Evolutionary conservation across 2,329 filamentous ascomycete species (phyloP).

Genomic region (Cercospora sp.): DNA sequence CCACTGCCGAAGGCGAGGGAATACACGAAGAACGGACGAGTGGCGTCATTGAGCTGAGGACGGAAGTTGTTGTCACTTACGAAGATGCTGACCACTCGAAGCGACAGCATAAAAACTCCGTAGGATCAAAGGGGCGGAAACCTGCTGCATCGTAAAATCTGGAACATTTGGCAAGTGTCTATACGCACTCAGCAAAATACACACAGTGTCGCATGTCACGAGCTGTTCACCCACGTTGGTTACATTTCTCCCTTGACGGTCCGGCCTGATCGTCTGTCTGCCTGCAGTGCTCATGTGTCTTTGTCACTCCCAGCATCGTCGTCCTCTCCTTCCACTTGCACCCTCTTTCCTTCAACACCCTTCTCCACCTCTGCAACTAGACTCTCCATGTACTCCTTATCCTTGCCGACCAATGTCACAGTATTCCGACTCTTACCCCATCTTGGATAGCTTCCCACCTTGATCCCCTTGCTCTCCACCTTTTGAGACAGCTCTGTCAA

Average conservation of each 20-base stretch:
- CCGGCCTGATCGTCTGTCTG: not conserved
- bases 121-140: not conserved
- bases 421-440: slow-evolving; percentile 89
- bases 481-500: slow-evolving; percentile 74
- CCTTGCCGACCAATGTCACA: slow-evolving; percentile 79
- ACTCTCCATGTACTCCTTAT: slow-evolving; percentile 74
- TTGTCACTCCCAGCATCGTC: slow-evolving; percentile 47
- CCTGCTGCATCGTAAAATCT: not conserved
- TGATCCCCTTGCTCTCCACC: slow-evolving; percentile 74
- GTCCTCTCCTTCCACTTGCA: slow-evolving; percentile 66
- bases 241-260: not conserved
- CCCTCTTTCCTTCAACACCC: slow-evolving; percentile 70
- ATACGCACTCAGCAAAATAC: not conserved
- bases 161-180: not conserved
- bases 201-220: not conserved
- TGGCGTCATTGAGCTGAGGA: slow-evolving; percentile 19
- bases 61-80: slow-evolving; percentile 15
- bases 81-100: slow-evolving; percentile 9
- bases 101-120: not conserved
- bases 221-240: not conserved
- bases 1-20: not conserved
- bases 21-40: not conserved
- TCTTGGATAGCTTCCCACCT: slow-evolving; percentile 91
- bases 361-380: slow-evolving; percentile 74
- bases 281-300: slow-evolving; percentile 30